A percentile compares a stretch with the other conserved stretches of the same genome.
Conservation (phyloP, 495 filamentous ascomycete genomes). For the Penicillium coprophilum region DNA sequence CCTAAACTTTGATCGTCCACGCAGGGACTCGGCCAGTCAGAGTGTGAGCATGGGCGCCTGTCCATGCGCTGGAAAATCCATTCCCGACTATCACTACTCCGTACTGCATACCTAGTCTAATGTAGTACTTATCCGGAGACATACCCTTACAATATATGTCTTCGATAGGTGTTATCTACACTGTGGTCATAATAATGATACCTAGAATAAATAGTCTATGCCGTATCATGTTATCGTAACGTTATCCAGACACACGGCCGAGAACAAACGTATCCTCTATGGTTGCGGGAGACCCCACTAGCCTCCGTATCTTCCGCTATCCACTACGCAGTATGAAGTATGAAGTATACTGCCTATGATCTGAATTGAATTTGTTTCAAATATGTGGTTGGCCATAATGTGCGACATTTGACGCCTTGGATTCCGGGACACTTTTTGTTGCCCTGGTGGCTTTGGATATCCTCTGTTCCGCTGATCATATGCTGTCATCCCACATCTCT, state of each 20-base stretch:
- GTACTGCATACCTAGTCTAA: not conserved
- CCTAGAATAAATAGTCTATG: not conserved
- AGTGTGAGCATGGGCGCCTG: conserved; percentile 10
- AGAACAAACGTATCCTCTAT: not conserved
- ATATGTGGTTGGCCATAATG: conserved; percentile 3
- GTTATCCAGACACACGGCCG: conserved; percentile 2
- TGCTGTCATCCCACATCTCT: conserved; percentile 5
- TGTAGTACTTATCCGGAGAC: not conserved
- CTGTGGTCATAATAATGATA: not conserved
- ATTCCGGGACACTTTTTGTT: not conserved
- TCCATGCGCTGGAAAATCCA: not conserved
- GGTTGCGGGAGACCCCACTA: not conserved
- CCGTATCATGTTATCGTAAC: conserved; percentile 3
- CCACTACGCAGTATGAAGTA: not conserved
- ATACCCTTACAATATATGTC: not conserved
- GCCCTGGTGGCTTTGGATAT: not conserved
- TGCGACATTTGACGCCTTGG: not conserved
- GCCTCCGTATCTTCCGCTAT: not conserved
- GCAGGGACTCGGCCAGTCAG: conserved; percentile 20
- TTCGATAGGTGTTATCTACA: not conserved
- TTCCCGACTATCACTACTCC: not conserved
- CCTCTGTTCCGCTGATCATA: conserved; percentile 4
- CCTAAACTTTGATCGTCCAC: conserved; percentile 18
- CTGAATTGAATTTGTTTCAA: conserved; percentile 2
- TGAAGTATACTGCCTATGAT: not conserved